Conservation (phyloP, 164 flowering plant species). For the Vitis amurensis region DNA sequence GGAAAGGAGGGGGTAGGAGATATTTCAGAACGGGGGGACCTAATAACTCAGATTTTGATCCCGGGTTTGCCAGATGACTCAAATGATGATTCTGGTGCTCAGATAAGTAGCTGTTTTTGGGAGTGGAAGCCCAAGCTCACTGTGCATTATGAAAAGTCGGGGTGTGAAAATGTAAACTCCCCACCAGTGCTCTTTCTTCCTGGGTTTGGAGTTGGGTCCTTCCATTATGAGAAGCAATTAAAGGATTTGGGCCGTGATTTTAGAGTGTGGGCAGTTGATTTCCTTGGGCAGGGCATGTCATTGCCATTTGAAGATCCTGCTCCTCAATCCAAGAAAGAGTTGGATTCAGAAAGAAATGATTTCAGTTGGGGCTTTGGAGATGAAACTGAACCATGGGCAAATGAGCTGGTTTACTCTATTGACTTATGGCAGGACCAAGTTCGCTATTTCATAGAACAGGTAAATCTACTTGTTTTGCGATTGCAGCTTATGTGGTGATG, state of each 20-base stretch:
- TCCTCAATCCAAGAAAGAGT: conserved; percentile 31
- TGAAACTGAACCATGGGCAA: conserved; percentile 85
- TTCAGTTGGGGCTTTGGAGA: conserved; percentile 88
- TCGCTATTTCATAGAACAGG: conserved; percentile 73
- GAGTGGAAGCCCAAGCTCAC: conserved; percentile 86
- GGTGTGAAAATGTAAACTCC: conserved; percentile 62
- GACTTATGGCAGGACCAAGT: conserved; percentile 96
- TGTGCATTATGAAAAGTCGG: conserved; percentile 83
- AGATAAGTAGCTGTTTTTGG: conserved; percentile 70
- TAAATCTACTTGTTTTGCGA: conserved; percentile 21
- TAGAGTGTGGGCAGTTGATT: conserved; percentile 93
- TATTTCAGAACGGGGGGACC: conserved; percentile 31
- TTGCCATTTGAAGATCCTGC: conserved; percentile 86
- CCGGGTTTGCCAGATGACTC: conserved; percentile 79
- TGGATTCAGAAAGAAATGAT: conserved; percentile 33
- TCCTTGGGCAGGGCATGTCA: conserved; percentile 93
- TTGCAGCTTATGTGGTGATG: conserved; percentile 45
- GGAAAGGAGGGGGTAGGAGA: conserved; percentile 35
- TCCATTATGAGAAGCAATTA: conserved; percentile 92
- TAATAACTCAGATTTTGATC: conserved; percentile 51
- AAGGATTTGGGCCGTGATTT: conserved; percentile 87
- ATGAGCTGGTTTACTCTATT: conserved; percentile 72
- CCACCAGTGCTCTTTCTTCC: conserved; percentile 87
- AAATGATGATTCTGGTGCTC: conserved; percentile 55
- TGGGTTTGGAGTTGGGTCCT: conserved; percentile 96